Evolutionary conservation across 768 basidiomycete species (phyloP).

Genomic region (Mrakia blollopis): DNA sequence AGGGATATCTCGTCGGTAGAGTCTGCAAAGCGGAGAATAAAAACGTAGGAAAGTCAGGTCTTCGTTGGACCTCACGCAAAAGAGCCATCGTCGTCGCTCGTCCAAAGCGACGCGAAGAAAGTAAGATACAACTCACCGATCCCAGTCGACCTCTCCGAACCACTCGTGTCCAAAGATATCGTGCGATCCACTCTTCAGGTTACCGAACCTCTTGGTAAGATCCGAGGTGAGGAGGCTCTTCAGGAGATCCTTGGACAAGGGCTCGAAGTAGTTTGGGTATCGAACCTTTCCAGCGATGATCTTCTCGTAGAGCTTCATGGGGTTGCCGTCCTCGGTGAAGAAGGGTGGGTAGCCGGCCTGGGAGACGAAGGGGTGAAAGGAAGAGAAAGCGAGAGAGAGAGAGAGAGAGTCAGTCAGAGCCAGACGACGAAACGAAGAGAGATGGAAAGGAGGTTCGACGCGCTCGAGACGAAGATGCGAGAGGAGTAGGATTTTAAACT

Average conservation of each 20-base stretch:
- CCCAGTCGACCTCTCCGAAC: conserved; percentile 87
- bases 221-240: conserved; percentile 46
- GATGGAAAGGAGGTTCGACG: neutral
- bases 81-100: too few species aligned
- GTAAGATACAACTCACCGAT: conserved; percentile 32
- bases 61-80: neutral
- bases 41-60: neutral
- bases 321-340: conserved; percentile 48
- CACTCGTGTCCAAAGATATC: conserved; percentile 51
- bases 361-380: neutral
- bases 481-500: conserved; percentile 16
- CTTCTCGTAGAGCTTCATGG: conserved; percentile 48
- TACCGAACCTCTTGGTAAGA: conserved; percentile 46
- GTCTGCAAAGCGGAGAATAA: conserved; percentile 44
- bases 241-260: conserved; percentile 44
- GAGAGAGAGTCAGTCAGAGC: neutral
- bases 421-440: neutral
- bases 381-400: neutral
- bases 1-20: conserved; percentile 77
- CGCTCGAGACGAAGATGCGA: neutral
- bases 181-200: conserved; percentile 44
- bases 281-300: conserved; percentile 47
- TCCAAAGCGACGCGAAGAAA: too few species aligned
- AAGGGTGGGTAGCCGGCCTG: conserved; percentile 47
- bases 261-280: conserved; percentile 47